Evolutionary conservation across 106 monocot genomes (phyloP).

Genomic region (Apostasia ramifera): DNA sequence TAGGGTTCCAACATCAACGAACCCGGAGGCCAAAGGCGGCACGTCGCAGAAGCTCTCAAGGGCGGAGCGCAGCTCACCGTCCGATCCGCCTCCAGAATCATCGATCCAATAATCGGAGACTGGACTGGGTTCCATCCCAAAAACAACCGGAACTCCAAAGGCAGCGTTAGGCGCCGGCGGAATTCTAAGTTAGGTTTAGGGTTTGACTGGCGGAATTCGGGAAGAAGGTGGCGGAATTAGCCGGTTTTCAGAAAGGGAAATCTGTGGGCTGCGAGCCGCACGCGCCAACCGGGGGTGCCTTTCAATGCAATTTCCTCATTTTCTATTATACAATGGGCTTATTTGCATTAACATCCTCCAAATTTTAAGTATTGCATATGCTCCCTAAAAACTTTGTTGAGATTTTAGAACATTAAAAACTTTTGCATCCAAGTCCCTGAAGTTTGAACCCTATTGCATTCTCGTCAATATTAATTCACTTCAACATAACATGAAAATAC

Average conservation of each 20-base stretch:
- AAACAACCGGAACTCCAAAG: background rate
- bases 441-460: too few relatives aligned
- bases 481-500: too few relatives aligned
- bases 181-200: slow-evolving; percentile 1
- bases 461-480: too few relatives aligned
- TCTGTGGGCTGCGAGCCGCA: background rate
- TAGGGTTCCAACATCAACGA: background rate
- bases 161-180: background rate
- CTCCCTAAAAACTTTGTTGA: too few relatives aligned
- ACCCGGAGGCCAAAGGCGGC: slow-evolving; percentile 21
- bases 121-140: slow-evolving; percentile 25
- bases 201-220: background rate
- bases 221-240: background rate
- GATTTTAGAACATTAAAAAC: too few relatives aligned
- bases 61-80: slow-evolving; percentile 47
- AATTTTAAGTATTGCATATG: too few relatives aligned
- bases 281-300: background rate
- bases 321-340: too few relatives aligned
- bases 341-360: too few relatives aligned
- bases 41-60: slow-evolving; percentile 44
- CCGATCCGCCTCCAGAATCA: slow-evolving; percentile 35
- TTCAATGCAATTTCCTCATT: too few relatives aligned
- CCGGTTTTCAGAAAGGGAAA: background rate
- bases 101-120: slow-evolving; percentile 56
- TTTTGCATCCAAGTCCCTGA: too few relatives aligned